Conservation (phyloP, 2,329 filamentous ascomycete genomes). For the Colletotrichum tamarilloi region DNA sequence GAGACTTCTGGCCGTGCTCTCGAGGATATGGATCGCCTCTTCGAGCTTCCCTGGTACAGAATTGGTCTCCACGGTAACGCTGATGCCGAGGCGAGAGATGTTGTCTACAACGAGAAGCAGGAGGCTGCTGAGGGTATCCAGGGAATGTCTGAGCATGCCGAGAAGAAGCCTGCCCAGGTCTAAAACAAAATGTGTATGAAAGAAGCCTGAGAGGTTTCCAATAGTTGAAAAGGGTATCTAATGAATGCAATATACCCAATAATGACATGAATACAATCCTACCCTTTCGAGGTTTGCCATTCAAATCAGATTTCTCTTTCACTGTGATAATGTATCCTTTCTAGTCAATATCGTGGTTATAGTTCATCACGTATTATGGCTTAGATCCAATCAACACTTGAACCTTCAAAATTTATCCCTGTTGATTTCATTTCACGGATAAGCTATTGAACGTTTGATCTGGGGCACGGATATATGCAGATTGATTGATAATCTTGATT, state of each 20-base stretch:
- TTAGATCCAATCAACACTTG: neutral
- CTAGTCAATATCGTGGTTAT: neutral
- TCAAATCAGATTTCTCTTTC: neutral
- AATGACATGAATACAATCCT: conserved; percentile 15
- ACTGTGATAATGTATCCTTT: neutral
- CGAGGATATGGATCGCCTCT: conserved; percentile 78
- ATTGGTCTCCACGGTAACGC: conserved; percentile 71
- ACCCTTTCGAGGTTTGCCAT: neutral
- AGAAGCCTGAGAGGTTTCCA: neutral
- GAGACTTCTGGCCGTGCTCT: conserved; percentile 76
- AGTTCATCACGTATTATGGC: neutral
- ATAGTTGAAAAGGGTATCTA: conserved; percentile 18
- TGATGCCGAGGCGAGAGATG: conserved; percentile 61
- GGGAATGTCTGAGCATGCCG: conserved; percentile 48
- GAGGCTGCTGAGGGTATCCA: conserved; percentile 46
- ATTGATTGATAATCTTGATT: neutral
- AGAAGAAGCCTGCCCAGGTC: conserved; percentile 40
- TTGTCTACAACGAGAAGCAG: conserved; percentile 57
- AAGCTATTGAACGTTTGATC: neutral
- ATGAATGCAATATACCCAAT: conserved; percentile 34
- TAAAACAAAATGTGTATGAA: neutral
- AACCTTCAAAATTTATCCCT: neutral
- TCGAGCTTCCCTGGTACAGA: conserved; percentile 78
- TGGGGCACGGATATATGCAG: neutral
- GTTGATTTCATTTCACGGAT: neutral